Conservation (phyloP, 371 early-diverging fungal genomes). For the Mortierella sp. region DNA sequence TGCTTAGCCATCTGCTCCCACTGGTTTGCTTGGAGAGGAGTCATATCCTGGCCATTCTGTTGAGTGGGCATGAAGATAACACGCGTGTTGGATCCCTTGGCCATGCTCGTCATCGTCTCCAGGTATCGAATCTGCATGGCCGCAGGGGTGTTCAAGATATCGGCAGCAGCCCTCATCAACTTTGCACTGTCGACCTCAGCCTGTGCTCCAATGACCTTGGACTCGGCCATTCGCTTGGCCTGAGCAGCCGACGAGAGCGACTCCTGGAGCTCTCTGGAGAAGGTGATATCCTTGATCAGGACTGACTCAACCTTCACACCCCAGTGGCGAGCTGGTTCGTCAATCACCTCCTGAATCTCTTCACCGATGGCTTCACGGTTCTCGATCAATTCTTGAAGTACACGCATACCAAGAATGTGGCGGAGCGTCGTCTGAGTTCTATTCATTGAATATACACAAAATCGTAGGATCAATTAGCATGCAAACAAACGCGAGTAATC, state of each 20-base stretch:
- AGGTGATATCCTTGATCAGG: constrained; percentile 90
- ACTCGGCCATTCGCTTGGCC: constrained; percentile 89
- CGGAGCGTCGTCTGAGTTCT: constrained; percentile 85
- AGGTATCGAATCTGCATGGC: constrained; percentile 89
- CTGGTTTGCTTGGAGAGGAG: constrained; percentile 49
- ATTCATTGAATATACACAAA: not conserved
- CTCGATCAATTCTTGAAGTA: constrained; percentile 85
- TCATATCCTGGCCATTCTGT: constrained; percentile 22
- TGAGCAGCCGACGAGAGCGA: constrained; percentile 93
- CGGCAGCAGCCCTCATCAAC: constrained; percentile 93
- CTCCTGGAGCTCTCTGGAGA: constrained; percentile 86
- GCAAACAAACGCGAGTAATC: not conserved
- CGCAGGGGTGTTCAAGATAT: constrained; percentile 62
- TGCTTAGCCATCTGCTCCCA: constrained; percentile 53
- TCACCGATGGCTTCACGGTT: constrained; percentile 90
- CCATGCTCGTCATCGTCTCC: constrained; percentile 86
- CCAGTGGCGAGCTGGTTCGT: constrained; percentile 80
- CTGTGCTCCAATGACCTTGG: constrained; percentile 91
- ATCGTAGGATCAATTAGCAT: no score
- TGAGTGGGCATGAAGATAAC: constrained; percentile 78
- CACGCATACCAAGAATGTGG: constrained; percentile 77
- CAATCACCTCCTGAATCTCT: constrained; percentile 85
- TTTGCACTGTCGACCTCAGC: constrained; percentile 95
- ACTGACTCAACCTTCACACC: constrained; percentile 85
- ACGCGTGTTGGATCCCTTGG: constrained; percentile 74